These are phyloP conservation scores for Aspergillus arachidicola DNA, from an alignment of 2,329 filamentous ascomycete genomes.

Conservation along the genomic window DNA sequence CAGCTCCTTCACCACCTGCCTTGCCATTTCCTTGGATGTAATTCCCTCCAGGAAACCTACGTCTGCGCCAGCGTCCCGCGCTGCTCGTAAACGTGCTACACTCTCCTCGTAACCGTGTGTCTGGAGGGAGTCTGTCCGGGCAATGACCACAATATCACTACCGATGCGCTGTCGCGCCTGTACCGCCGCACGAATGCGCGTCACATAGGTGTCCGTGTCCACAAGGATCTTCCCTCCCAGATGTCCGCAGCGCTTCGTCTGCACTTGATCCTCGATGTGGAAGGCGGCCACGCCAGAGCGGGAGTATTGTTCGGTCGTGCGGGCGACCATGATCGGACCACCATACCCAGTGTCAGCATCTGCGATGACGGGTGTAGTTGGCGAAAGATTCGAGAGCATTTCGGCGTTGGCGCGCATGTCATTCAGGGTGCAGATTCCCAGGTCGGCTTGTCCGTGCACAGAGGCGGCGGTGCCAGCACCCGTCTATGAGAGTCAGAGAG, in stretches of 20 bases:
- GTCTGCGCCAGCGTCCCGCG: constrained; percentile 44
- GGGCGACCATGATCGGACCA: constrained; percentile 52
- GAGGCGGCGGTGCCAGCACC: constrained; percentile 55
- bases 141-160: constrained; percentile 49
- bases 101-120: constrained; percentile 44
- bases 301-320: constrained; percentile 54
- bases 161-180: constrained; percentile 35
- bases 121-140: constrained; percentile 45
- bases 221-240: constrained; percentile 45
- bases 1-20: constrained; percentile 38
- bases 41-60: constrained; percentile 48
- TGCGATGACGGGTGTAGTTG: constrained; percentile 54
- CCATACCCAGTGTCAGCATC: constrained; percentile 60
- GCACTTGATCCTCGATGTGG: constrained; percentile 61
- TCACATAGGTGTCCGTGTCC: constrained; percentile 35
- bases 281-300: constrained; percentile 58
- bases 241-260: constrained; percentile 47
- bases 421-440: constrained; percentile 54
- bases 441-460: constrained; percentile 52
- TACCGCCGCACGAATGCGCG: constrained; percentile 42
- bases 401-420: constrained; percentile 58
- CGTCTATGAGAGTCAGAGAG: constrained; percentile 38
- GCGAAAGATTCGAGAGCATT: constrained; percentile 56
- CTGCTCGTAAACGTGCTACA: constrained; percentile 41
- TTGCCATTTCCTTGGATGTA: constrained; percentile 41